phyloP scores from a whole-genome alignment of 1,284 basidiomycete species.

The Xerocomus minutiporus region DNA sequence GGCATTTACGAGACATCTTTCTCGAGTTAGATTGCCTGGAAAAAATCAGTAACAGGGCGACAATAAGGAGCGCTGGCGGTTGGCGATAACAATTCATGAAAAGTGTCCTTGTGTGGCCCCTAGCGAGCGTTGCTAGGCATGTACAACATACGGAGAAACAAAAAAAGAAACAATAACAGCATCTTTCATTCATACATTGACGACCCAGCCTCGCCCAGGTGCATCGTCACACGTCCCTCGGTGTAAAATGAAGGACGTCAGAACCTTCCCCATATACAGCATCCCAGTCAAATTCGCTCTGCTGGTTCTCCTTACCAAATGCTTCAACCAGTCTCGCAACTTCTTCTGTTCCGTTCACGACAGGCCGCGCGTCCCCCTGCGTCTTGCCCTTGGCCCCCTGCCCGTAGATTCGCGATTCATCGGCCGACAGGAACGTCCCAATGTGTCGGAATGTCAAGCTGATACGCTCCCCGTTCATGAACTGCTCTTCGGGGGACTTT shows the following conservation, averaged over 20 bases:
- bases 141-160: constrained; percentile 8
- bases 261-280: constrained; percentile 56
- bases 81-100: background rate
- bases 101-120: constrained; percentile 4
- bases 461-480: constrained; percentile 58
- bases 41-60: background rate
- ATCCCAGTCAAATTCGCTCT: constrained; percentile 65
- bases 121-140: constrained; percentile 27
- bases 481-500: constrained; percentile 52
- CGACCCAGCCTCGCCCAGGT: constrained; percentile 3
- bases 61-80: background rate
- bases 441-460: constrained; percentile 74
- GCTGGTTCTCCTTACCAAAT: constrained; percentile 69
- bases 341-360: constrained; percentile 49
- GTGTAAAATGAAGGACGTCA: constrained; percentile 60
- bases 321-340: constrained; percentile 49
- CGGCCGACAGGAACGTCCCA: constrained; percentile 60
- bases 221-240: constrained; percentile 16
- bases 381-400: constrained; percentile 65
- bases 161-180: constrained; percentile 21
- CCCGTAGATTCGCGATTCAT: constrained; percentile 54
- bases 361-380: constrained; percentile 43
- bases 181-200: constrained; percentile 18
- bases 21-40: background rate
- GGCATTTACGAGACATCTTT: background rate